Evolutionary conservation across 2,329 filamentous ascomycete genomes (phyloP), one percentile per base, ranked within the genome.

Genomic region (Aureobasidium melanogenum): DNA sequence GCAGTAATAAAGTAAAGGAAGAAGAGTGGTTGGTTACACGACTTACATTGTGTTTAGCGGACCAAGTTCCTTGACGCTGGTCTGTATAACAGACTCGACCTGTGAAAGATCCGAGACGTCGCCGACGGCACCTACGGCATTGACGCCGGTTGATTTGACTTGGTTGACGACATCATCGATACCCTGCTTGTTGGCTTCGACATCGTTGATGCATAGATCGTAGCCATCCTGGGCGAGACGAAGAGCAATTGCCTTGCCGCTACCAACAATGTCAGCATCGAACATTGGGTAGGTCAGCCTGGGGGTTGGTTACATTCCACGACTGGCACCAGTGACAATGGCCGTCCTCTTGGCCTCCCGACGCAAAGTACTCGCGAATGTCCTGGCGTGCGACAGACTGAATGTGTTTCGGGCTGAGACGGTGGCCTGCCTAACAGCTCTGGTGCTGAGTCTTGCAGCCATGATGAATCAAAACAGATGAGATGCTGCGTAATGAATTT

Each of bases 201-300:
- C 74, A 65, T 88, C 85, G 68, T 87, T 88, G 64, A 88, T 75
- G 67, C 83, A 86, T 54, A 89, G 76, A 65, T 84, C 78, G 72
- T 88, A 88, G 59, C 85, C 85, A 64, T 88, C 86, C 24, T 77
- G 73, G 6, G 85, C 85, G 17, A 88, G 77, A 2, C 85, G 82
- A 8, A 86, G 73, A 19, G 84, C 85, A 58, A 87, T 85, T 22
- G 83, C 79, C 66, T 82, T 83, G 50, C 84, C 84, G 64, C 84
- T 85, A 22, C 24, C n/a, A 15, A 12, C 19, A 10, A 24, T 5
- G 17, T 58, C 32, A 39, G 41, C 24, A 46, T 32, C n/a, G 15
- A 32, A 26, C 10, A 22, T 3, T 14, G 19, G 17, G 17, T 5
- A 8, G 14, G 32, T 41, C 19, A 47, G 15, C 46, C 44, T 41